phyloP scores from a whole-genome alignment of 257 asterid genomes.

The Solanum pennellii region DNA sequence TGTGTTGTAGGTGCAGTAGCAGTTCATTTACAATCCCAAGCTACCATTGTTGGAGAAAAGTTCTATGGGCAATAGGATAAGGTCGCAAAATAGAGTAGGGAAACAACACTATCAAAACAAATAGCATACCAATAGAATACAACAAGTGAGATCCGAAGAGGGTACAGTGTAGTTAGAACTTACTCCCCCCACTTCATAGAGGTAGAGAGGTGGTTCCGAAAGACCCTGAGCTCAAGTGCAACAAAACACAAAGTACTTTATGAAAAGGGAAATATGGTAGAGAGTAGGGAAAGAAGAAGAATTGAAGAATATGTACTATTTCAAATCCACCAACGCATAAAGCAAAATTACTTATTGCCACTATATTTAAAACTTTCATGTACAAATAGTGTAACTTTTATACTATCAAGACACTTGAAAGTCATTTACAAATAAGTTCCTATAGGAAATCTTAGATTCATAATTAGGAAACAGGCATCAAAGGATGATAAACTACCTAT shows the following conservation, averaged over 20 bases:
- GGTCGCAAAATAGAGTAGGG: background rate
- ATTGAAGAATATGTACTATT: background rate
- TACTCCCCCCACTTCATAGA: background rate
- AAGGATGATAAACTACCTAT: background rate
- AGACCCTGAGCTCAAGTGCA: background rate
- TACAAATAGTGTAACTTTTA: background rate
- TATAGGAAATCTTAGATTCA: background rate
- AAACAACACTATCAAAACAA: background rate
- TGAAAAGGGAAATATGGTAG: too few species aligned
- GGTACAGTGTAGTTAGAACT: background rate
- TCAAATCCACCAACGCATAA: background rate
- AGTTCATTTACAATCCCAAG: background rate
- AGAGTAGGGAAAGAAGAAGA: too few species aligned
- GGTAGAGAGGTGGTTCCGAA: background rate
- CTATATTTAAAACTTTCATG: background rate
- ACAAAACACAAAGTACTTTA: background rate
- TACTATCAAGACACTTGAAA: background rate
- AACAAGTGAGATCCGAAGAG: background rate
- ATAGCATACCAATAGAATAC: background rate
- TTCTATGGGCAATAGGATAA: background rate
- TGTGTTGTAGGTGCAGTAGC: background rate
- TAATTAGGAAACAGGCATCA: background rate
- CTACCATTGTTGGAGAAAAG: background rate
- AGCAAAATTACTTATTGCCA: background rate
- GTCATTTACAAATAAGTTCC: background rate